Conservation (phyloP, 2,329 filamentous ascomycete species). For the Penicillium aurantiogriseum region DNA sequence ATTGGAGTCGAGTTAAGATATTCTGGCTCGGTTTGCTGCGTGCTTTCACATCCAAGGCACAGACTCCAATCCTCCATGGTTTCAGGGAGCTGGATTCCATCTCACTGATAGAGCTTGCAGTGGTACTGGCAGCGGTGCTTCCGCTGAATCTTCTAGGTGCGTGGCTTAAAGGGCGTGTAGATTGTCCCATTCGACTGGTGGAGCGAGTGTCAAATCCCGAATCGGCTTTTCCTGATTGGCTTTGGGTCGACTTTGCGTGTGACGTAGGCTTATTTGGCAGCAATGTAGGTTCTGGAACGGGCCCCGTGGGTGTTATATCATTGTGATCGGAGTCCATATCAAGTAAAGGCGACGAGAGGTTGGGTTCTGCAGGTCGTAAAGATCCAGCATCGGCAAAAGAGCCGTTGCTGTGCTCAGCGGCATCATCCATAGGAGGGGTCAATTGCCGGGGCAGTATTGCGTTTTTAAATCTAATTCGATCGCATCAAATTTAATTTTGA, state of each 20-base stretch:
- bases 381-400: slow-evolving; percentile 42
- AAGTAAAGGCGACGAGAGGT: neutral
- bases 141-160: slow-evolving; percentile 75
- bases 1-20: slow-evolving; percentile 87
- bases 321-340: slow-evolving; percentile 15
- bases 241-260: slow-evolving; percentile 15
- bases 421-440: slow-evolving; percentile 19
- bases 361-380: slow-evolving; percentile 17
- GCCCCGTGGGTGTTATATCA: slow-evolving; percentile 9
- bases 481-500: neutral
- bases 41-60: slow-evolving; percentile 91
- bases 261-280: slow-evolving; percentile 10
- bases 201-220: slow-evolving; percentile 31
- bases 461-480: neutral
- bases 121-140: slow-evolving; percentile 75
- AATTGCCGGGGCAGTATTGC: neutral
- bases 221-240: slow-evolving; percentile 22
- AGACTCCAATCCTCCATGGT: slow-evolving; percentile 78
- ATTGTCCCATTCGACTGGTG: slow-evolving; percentile 35
- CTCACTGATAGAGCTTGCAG: slow-evolving; percentile 72
- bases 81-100: slow-evolving; percentile 49
- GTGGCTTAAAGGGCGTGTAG: slow-evolving; percentile 60
- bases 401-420: slow-evolving; percentile 23
- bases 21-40: slow-evolving; percentile 95
- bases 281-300: neutral